Conservation (phyloP, 2,329 filamentous ascomycete genomes). For the Colletotrichum lini region DNA sequence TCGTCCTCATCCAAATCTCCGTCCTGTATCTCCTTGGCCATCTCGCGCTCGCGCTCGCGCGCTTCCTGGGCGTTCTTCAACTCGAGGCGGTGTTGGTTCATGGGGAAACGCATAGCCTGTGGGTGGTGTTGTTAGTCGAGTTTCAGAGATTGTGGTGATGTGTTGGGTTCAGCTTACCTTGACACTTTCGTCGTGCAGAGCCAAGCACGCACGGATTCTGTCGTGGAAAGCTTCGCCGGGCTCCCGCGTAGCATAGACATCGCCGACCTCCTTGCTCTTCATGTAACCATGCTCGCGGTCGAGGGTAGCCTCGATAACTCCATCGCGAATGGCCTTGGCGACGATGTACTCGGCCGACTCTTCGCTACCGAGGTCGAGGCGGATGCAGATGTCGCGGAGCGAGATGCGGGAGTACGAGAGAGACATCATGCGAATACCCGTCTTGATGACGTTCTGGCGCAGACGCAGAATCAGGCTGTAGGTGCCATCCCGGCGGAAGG, state of each 20-base stretch:
- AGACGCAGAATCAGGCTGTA: slow-evolving; percentile 96
- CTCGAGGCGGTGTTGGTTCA: slow-evolving; percentile 98
- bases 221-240: slow-evolving; percentile 98
- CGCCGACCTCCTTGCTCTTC: slow-evolving; percentile 97
- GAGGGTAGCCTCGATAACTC: slow-evolving; percentile 94
- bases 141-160: background rate
- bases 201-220: slow-evolving; percentile 91
- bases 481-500: slow-evolving; percentile 93
- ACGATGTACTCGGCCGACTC: slow-evolving; percentile 99
- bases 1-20: slow-evolving; percentile 98
- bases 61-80: slow-evolving; percentile 99
- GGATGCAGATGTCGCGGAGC: slow-evolving; percentile 95
- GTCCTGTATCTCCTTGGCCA: slow-evolving; percentile 99
- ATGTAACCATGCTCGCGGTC: slow-evolving; percentile 97
- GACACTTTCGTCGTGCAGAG: slow-evolving; percentile 96
- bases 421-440: slow-evolving; percentile 98
- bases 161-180: slow-evolving; percentile 72
- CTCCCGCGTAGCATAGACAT: slow-evolving; percentile 96
- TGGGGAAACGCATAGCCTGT: slow-evolving; percentile 97
- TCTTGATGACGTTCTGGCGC: slow-evolving; percentile 99
- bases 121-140: slow-evolving; percentile 46
- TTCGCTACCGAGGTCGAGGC: slow-evolving; percentile 92
- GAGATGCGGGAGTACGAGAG: slow-evolving; percentile 98
- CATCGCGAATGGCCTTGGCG: slow-evolving; percentile 97
- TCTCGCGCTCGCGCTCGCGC: slow-evolving; percentile 94